A percentile compares a stretch with the other conserved stretches of the same genome.
Evolutionary conservation across 2,329 filamentous ascomycete genomes (phyloP).

Genomic region (Blastomyces gilchristii): DNA sequence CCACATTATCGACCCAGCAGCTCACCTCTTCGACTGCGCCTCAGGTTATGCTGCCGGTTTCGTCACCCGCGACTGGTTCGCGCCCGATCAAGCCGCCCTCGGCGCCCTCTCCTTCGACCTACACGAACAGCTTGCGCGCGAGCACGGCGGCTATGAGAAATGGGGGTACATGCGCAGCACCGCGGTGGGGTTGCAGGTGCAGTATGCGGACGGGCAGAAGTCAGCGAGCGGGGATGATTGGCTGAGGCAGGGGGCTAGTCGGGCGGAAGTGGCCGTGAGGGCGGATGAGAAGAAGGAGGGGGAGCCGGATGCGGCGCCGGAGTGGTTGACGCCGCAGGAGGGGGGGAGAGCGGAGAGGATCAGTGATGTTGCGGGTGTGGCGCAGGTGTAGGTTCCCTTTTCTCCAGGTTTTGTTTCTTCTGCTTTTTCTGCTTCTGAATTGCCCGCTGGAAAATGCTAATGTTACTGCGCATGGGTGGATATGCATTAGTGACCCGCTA

Average conservation of each 20-base stretch:
- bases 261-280: slow-evolving; percentile 43
- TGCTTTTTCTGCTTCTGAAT: background rate
- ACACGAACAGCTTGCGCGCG: slow-evolving; percentile 53
- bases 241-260: slow-evolving; percentile 54
- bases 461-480: background rate
- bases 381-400: slow-evolving; percentile 48
- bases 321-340: slow-evolving; percentile 49
- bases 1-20: slow-evolving; percentile 48
- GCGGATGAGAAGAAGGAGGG: slow-evolving; percentile 27
- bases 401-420: background rate
- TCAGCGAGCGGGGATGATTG: slow-evolving; percentile 51
- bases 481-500: slow-evolving; percentile 49
- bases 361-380: slow-evolving; percentile 50
- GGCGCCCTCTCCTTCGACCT: slow-evolving; percentile 59
- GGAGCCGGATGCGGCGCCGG: slow-evolving; percentile 31
- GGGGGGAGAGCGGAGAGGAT: slow-evolving; percentile 53
- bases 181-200: slow-evolving; percentile 45
- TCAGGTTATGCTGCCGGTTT: slow-evolving; percentile 68
- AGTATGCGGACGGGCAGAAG: slow-evolving; percentile 28
- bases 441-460: background rate
- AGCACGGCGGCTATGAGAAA: slow-evolving; percentile 46
- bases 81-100: slow-evolving; percentile 45
- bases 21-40: slow-evolving; percentile 58
- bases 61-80: slow-evolving; percentile 63
- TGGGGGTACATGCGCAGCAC: slow-evolving; percentile 54